Evolutionary conservation across 495 filamentous ascomycete species (phyloP), one percentile per base, ranked within the genome.

Genomic region (Trypethelium eluteriae): DNA sequence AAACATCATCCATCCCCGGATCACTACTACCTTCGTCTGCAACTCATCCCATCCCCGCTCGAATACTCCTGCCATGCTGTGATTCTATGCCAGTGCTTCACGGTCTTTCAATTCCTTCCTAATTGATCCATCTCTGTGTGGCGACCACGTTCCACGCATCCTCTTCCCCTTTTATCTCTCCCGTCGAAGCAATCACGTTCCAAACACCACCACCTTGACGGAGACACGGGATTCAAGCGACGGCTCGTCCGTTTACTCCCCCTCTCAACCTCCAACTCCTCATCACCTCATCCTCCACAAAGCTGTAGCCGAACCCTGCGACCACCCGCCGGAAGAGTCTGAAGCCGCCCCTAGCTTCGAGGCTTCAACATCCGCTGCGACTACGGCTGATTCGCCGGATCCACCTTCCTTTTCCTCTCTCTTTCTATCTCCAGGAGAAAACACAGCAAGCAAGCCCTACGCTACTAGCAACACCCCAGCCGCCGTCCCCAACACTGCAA

Each of bases 331-430:
- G 10, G 25, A 18, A 3, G 53, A 59, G 18, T 36, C 53, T 14
- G 53, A 59, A 36, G 53, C 53, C 3, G 53, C 53, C 5, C 53
- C 53, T 14, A 59, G 53, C 53, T 59, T 59, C 32, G 25, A 59
- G 32, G 32, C 53, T 32, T 59, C 53, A 7, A 36, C 88, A 38
- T 89, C 88, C 68, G 74, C 78, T 64, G 86, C 88, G 63, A 84
- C 82, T 41, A 78, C 74, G 64, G 78, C 79, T 64, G 74, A 79
- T 47, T 82, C 83, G 68, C 80, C 83, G 63, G 86, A 86, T 38
- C 84, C 85, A 35, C 89, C 88, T 75, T 86, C 84, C 74, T 82
- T 82, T 70, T 69, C 76, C 16, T 67, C 79, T 44, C 66, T 73
- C 62, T 69, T 70, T 71, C 67, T 71, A 59, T 6, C 53, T 47